phyloP scores from a whole-genome alignment of 2,329 filamentous ascomycete genomes.

The Diatrype stigma region DNA sequence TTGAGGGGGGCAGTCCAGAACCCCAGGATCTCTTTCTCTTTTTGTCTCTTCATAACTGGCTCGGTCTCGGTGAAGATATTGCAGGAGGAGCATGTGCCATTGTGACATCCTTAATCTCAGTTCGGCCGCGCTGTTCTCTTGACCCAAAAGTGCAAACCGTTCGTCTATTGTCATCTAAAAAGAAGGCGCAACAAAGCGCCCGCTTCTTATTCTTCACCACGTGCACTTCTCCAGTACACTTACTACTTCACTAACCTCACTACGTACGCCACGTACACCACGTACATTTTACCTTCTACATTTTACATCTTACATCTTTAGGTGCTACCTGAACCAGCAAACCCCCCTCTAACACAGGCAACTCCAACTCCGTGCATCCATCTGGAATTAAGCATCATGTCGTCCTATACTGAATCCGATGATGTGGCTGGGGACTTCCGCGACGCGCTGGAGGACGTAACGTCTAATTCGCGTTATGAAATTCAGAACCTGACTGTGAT shows the following conservation, averaged over 20 bases:
- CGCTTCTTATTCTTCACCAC: not conserved
- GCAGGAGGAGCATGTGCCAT: conserved; percentile 18
- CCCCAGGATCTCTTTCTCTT: conserved; percentile 21
- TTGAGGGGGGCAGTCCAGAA: conserved; percentile 16
- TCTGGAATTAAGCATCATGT: conserved; percentile 32
- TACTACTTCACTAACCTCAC: no score
- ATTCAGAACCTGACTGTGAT: conserved; percentile 98
- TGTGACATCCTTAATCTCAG: conserved; percentile 16
- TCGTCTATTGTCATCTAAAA: not conserved
- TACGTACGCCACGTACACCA: not conserved
- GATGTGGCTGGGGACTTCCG: conserved; percentile 95
- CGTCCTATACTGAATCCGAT: conserved; percentile 55
- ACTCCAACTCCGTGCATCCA: conserved; percentile 11
- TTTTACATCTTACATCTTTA: not conserved
- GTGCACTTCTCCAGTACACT: not conserved
- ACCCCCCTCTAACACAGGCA: not conserved
- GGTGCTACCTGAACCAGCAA: not conserved
- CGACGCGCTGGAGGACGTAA: conserved; percentile 86
- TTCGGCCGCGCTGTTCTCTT: conserved; percentile 8
- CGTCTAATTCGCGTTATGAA: conserved; percentile 86
- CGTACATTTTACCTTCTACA: not conserved
- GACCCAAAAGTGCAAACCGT: conserved; percentile 5
- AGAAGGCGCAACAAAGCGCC: not conserved
- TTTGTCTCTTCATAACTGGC: conserved; percentile 4
- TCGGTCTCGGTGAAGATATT: conserved; percentile 20